Evolutionary conservation across 1,139 yeast species (phyloP), one percentile per base, ranked within the genome.

Genomic region (Meyerozyma carpophila): DNA sequence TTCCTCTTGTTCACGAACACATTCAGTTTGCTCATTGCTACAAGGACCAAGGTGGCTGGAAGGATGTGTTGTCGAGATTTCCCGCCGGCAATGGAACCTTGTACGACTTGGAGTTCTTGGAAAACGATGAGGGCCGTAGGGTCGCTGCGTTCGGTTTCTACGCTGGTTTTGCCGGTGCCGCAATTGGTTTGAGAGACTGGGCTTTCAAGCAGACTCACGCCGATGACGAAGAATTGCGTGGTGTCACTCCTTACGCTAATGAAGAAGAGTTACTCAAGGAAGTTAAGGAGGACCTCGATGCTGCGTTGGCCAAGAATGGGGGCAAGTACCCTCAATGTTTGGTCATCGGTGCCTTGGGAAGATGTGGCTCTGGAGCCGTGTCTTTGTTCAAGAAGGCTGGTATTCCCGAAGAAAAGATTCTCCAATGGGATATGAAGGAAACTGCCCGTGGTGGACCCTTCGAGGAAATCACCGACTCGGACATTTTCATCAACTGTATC

Each of bases 241-340:
- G 51, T 8, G 50, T 52, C 10, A 41, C 47, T 5, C 54, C 56
- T 2, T 52, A 52, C 44, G 48, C 53, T 34, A 52, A 46, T 37
- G 56, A 52, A 43, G 43, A 43, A 11, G 53, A 41, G 13, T 47
- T 52, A 51, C 48, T 52, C 50, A 52, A 8, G 44, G 48, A 86
- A 54, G 89, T 91, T 58, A 77, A 80, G 64, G 63, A 65, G 52
- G 82, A 78, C 47, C 74, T 88, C 52, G 67, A 67, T 18, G 69
- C 62, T 36, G 95, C 95, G 13, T 70, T 81, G 41, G 45, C 41
- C 25, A 46, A 43, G 44, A 47, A 39, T 28, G 50, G 50, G 8
- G 52, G 52, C 25, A 29, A 39, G 32, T 47, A 45, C 45, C 56
- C 56, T 4, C 40, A 29, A n/a, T 47, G 53, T 34, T 45, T 52